phyloP scores from a whole-genome alignment of 1,139 yeast genomes.

The Arxiozyma slooffiae region DNA sequence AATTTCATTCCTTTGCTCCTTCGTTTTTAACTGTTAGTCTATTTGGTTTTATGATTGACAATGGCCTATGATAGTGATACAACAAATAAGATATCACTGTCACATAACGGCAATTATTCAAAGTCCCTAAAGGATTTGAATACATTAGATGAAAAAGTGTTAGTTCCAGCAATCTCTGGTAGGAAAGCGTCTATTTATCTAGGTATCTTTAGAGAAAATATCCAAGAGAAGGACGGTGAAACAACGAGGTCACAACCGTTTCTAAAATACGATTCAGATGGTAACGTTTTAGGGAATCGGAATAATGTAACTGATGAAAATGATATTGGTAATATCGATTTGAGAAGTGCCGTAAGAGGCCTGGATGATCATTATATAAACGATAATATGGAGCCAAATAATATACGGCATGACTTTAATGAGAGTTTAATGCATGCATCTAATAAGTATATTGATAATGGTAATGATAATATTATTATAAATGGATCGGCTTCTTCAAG shows the following conservation, averaged over 20 bases:
- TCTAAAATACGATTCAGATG: neutral
- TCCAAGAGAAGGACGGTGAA: conserved; percentile 7
- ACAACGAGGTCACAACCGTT: neutral
- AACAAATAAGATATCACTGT: neutral
- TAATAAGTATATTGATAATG: neutral
- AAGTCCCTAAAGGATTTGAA: conserved; percentile 3
- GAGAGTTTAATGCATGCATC: neutral
- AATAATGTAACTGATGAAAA: neutral
- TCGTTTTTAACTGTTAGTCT: too few relatives aligned
- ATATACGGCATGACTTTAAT: neutral
- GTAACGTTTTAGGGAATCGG: neutral
- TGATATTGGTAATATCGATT: neutral
- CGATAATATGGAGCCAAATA: neutral
- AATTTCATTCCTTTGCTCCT: neutral
- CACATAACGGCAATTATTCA: neutral
- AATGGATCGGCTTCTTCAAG: neutral
- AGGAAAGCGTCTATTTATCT: conserved; percentile 31
- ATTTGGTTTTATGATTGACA: neutral
- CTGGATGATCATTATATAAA: neutral
- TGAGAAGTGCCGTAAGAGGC: neutral
- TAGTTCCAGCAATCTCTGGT: conserved; percentile 22
- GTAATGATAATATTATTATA: neutral
- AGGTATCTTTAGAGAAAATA: conserved; percentile 26
- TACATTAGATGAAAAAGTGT: conserved; percentile 14
- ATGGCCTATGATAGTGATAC: conserved; percentile 1